A percentile compares a stretch with the other conserved stretches of the same genome.
These are phyloP conservation scores for Cladorrhinum sp. DNA, from an alignment of 2,329 filamentous ascomycete species.

Conservation along the genomic window DNA sequence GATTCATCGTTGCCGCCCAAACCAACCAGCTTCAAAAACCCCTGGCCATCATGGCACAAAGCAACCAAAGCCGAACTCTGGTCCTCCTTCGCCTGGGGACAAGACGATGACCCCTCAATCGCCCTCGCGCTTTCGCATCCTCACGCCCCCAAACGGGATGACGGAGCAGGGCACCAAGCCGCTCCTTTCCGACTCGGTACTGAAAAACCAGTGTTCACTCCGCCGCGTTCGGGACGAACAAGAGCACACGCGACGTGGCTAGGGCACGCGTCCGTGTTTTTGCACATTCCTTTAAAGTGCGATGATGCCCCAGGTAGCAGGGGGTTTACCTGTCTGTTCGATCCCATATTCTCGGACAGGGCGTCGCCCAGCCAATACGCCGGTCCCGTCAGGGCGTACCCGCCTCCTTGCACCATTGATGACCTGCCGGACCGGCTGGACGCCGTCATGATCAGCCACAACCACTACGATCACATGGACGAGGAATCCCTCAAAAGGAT, in stretches of 20 bases:
- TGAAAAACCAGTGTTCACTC: constrained; percentile 27
- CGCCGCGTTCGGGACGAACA: constrained; percentile 1
- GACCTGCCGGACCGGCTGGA: constrained; percentile 49
- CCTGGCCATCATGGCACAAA: constrained; percentile 31
- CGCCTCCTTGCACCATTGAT: constrained; percentile 46
- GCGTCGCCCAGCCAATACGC: constrained; percentile 44
- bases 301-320: constrained; percentile 30
- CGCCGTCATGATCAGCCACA: constrained; percentile 51
- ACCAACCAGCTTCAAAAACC: constrained; percentile 28
- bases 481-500: constrained; percentile 41
- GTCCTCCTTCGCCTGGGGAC: constrained; percentile 26
- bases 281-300: constrained; percentile 48
- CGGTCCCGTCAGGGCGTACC: constrained; percentile 51
- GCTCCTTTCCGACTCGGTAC: constrained; percentile 21
- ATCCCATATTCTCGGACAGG: constrained; percentile 51
- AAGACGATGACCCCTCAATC: constrained; percentile 22
- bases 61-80: constrained; percentile 21
- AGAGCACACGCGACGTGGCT: constrained; percentile 61
- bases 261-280: constrained; percentile 69
- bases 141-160: too few relatives aligned
- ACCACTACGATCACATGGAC: constrained; percentile 57
- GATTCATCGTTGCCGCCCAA: background rate
- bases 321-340: constrained; percentile 43
- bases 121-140: constrained; percentile 25
- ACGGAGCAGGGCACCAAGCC: constrained; percentile 20